A percentile compares a stretch with the other conserved stretches of the same genome.
These are phyloP conservation scores for Sarcomyxa edulis DNA, from an alignment of 768 basidiomycete genomes.

Conservation along the genomic window DNA sequence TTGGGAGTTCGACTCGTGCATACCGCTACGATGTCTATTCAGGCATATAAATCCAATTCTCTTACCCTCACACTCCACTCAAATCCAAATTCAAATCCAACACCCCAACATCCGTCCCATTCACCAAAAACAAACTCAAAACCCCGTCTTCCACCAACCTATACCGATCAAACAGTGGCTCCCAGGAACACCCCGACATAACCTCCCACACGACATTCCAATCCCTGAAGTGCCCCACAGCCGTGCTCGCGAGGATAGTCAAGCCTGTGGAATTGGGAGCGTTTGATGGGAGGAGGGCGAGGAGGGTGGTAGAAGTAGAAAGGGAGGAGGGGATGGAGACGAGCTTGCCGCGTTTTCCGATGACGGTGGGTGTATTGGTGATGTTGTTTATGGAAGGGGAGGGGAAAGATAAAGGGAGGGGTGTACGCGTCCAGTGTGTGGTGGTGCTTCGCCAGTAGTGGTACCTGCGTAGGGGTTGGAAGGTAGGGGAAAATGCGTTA, in stretches of 20 bases:
- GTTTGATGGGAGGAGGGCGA: conserved; percentile 28
- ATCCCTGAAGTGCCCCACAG: conserved; percentile 24
- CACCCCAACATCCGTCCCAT: no score
- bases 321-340: conserved; percentile 9
- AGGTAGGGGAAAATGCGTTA: conserved; percentile 3
- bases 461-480: conserved; percentile 20
- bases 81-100: no score
- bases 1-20: no score
- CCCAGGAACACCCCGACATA: conserved; percentile 22
- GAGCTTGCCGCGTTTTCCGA: conserved; percentile 32
- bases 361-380: conserved; percentile 27
- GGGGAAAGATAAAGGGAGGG: conserved; percentile 19
- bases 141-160: conserved; percentile 23
- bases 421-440: conserved; percentile 25
- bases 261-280: conserved; percentile 24
- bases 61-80: no score
- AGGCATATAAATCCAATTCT: no score
- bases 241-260: conserved; percentile 24
- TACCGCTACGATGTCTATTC: no score
- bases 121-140: conserved; percentile 26
- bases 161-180: conserved; percentile 28
- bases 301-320: conserved; percentile 8
- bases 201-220: conserved; percentile 26
- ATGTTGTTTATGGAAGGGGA: conserved; percentile 26
- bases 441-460: conserved; percentile 1